Percentiles rank a stretch among this genome's conserved stretches.
phyloP scores from a whole-genome alignment of 2,329 filamentous ascomycete genomes.

The Claviceps sp. region DNA sequence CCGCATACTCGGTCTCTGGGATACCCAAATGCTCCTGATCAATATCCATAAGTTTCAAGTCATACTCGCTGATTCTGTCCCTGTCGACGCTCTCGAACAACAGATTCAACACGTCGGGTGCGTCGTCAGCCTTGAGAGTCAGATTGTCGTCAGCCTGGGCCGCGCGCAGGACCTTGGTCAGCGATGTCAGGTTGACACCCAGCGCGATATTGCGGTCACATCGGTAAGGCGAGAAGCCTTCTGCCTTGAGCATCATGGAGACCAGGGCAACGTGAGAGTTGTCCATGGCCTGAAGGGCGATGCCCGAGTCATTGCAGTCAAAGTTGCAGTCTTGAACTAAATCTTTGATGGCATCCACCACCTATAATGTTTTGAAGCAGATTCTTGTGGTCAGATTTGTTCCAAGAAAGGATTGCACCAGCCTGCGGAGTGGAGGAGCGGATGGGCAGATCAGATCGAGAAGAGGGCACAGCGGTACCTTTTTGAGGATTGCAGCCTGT shows the following conservation, averaged over 20 bases:
- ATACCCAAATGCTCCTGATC: constrained; percentile 99
- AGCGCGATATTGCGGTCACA: constrained; percentile 99
- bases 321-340: constrained; percentile 99
- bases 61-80: constrained; percentile 94
- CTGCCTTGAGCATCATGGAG: constrained; percentile 95
- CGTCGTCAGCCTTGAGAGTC: constrained; percentile 94
- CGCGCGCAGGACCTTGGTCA: constrained; percentile 93
- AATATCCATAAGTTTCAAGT: constrained; percentile 99
- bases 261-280: constrained; percentile 98
- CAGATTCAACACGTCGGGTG: constrained; percentile 88
- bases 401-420: too few relatives aligned
- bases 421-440: background rate
- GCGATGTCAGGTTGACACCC: constrained; percentile 88
- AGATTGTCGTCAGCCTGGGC: constrained; percentile 90
- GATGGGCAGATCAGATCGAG: background rate
- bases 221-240: constrained; percentile 87
- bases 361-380: constrained; percentile 36
- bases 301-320: constrained; percentile 99
- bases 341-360: constrained; percentile 98
- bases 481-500: constrained; percentile 89
- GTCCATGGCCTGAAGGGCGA: constrained; percentile 98
- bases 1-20: constrained; percentile 95
- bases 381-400: background rate
- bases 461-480: constrained; percentile 38
- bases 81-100: constrained; percentile 82